Conservation (phyloP, 140 eudicot genomes). For the Bidens hawaiensis region DNA sequence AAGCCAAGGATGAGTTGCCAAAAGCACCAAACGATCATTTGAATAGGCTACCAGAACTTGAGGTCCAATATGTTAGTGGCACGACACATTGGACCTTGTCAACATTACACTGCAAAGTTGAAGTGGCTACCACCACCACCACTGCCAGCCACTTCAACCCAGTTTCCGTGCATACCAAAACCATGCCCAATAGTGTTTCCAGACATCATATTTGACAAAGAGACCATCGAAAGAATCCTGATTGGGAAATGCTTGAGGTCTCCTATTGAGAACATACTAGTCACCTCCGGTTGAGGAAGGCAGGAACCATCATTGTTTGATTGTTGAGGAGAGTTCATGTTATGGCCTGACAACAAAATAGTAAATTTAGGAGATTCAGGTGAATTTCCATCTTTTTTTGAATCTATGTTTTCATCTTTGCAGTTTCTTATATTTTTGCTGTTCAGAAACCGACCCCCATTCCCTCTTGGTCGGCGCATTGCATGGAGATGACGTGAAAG, state of each 20-base stretch:
- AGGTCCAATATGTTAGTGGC: background rate
- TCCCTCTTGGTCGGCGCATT: slow-evolving; percentile 78
- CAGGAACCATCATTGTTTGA: slow-evolving; percentile 17
- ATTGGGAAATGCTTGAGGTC: slow-evolving; percentile 33
- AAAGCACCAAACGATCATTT: slow-evolving; percentile 17
- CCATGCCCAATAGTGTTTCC: slow-evolving; percentile 35
- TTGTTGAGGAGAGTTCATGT: slow-evolving; percentile 31
- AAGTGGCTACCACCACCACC: slow-evolving; percentile 19
- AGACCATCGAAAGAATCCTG: slow-evolving; percentile 24
- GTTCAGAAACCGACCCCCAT: slow-evolving; percentile 81
- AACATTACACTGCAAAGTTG: slow-evolving; percentile 34
- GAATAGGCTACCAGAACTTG: background rate
- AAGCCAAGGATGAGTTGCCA: slow-evolving; percentile 98
- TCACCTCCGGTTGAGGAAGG: slow-evolving; percentile 40
- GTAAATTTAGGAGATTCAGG: slow-evolving; percentile 46
- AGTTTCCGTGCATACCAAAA: slow-evolving; percentile 35
- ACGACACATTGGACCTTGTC: slow-evolving; percentile 1
- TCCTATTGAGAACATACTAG: slow-evolving; percentile 40
- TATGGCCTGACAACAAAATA: slow-evolving; percentile 40
- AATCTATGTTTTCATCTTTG: slow-evolving; percentile 14
- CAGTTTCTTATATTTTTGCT: slow-evolving; percentile 24
- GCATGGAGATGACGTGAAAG: slow-evolving; percentile 86
- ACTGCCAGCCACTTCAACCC: slow-evolving; percentile 35
- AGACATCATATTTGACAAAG: slow-evolving; percentile 33
- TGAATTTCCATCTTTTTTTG: slow-evolving; percentile 1